Evolutionary conservation across 169 alveolate genomes (phyloP), one percentile per base, ranked within the genome.

Genomic region (Cryptosporidium bovis): DNA sequence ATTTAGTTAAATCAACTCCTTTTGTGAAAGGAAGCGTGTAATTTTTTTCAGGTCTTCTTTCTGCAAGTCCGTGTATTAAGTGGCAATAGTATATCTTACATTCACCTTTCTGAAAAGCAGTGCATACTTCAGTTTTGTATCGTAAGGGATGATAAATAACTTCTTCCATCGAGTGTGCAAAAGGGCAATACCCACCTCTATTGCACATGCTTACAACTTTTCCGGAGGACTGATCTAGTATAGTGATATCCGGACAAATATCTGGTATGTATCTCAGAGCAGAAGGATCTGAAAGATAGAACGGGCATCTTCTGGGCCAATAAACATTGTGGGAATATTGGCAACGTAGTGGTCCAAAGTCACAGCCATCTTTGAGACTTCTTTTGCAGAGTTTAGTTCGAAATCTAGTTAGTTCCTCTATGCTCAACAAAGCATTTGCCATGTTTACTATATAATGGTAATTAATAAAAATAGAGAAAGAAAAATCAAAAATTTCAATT

Each of bases 281-380:
- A 31, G 95, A 90, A 12, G 95, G 92, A 48, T 93, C 93, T 10
- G 95, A 83, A 50, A 94, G 68, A 84, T 94, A 94, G 71, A 92
- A 94, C 6, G 96, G 96, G 82, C 96, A 92, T 51, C 96, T 62
- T 40, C 96, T 82, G 50, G 95, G 95, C 96, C 96, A 94, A 89
- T 93, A 91, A 2, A 93, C 82, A 84, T 87, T 93, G 56, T 94
- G 96, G 31, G 95, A 93, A 90, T 94, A 94, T 85, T 93, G 93
- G 64, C 96, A 94, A 58, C 96, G 64, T 71, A 92, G 92, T 15
- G 90, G 93, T 7, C 96, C 96, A 40, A 94, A 94, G 71, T 94
- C 95, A 36, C 96, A 94, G 15, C 89, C 82, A 60, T 92, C 91
- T 20, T 92, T 91, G n/a, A 93, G 93, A 65, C 95, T 90, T 60